Evolutionary conservation across 1,139 yeast species (phyloP), one percentile per base, ranked within the genome.

Genomic region (Pichia sp.): DNA sequence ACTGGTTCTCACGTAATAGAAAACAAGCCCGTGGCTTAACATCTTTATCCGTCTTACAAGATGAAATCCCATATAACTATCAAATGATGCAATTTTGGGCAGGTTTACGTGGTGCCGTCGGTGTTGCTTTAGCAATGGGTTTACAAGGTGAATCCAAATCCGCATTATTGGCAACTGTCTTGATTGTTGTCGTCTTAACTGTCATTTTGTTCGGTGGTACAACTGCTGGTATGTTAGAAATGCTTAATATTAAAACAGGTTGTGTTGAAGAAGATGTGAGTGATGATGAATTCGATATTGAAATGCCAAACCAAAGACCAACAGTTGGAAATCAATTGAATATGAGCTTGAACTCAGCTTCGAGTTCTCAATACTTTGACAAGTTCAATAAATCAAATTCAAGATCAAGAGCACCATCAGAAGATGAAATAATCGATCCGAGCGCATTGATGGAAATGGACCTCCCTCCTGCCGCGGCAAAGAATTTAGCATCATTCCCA

Each of bases 41-140:
- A 15, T 66, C 74, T 34, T 40, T 54, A 4, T 68, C 71, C 33
- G 64, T 77, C 6, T 68, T 74, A n/a, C 85, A 87, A 1, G 97
- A 91, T 58, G 98, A 91, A 67, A 90, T 94, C 51, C 93, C 96
- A 20, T 94, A 89, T 58, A 89, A 87, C 51, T 94, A 94, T 66
- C 99, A 94, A 68, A 89, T 91, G 89, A 93, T 94, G 99, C 88
- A 94, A 41, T 94, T 94, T 67, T 94, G 99, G 99, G 99, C 99
- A 2, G 99, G 99, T 6, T 73, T 94, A 51, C 76, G 99, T 62
- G 99, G 99, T 51, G 99, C 99, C 1, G 99, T 94, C 32, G 99
- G 99, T 56, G 99, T 94, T 3, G 99, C 99, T 0, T 76, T 94
- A 60, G 99, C 99, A 0, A 91, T 95, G 81, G 99, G 99, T 3